Evolutionary conservation across 2,329 filamentous ascomycete species (phyloP).

Genomic region (Talaromyces sp.): DNA sequence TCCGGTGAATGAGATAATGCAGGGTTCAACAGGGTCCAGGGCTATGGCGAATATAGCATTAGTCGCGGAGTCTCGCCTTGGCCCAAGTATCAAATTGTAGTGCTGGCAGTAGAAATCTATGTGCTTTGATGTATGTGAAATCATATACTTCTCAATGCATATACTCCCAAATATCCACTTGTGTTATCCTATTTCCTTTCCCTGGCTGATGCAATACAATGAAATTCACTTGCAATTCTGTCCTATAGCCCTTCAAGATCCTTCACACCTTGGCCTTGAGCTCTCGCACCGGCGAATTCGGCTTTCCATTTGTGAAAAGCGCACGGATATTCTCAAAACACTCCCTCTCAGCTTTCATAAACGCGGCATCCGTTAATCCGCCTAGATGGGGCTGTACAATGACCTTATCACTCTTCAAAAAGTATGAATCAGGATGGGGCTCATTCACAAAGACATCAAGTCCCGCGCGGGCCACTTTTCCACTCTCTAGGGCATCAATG

Average conservation of each 20-base stretch:
- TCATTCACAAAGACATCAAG: slow-evolving; percentile 15
- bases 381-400: slow-evolving; percentile 14
- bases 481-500: slow-evolving; percentile 61
- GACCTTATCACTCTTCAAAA: slow-evolving; percentile 16
- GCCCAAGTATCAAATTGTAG: neutral
- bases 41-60: slow-evolving; percentile 21
- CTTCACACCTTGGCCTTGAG: neutral
- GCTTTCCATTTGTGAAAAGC: slow-evolving; percentile 8
- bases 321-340: slow-evolving; percentile 16
- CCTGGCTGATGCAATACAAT: neutral
- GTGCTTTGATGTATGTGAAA: neutral
- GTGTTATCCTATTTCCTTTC: neutral
- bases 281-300: slow-evolving; percentile 13
- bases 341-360: slow-evolving; percentile 11
- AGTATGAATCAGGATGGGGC: slow-evolving; percentile 7
- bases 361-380: slow-evolving; percentile 10
- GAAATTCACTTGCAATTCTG: too few species aligned
- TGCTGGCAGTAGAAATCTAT: neutral
- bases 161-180: too few species aligned
- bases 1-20: slow-evolving; percentile 24
- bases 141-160: too few species aligned
- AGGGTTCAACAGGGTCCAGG: slow-evolving; percentile 21
- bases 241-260: neutral
- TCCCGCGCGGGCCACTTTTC: slow-evolving; percentile 13
- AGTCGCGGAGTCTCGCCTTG: slow-evolving; percentile 7